Conservation (phyloP, 306 rosid species). For the Canavalia ensiformis region DNA sequence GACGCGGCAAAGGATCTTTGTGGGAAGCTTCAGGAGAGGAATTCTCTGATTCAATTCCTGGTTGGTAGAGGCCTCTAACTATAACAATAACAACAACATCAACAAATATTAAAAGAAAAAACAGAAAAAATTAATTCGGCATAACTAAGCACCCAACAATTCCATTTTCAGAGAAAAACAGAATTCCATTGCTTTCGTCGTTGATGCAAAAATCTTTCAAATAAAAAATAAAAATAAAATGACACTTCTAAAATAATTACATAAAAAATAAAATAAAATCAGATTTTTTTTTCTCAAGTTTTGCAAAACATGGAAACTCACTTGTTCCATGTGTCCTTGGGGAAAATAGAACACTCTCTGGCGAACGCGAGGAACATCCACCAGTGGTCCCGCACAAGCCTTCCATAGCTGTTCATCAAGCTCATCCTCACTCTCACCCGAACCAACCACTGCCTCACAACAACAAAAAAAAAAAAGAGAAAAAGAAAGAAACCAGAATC, state of each 20-base stretch:
- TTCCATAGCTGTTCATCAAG: slow-evolving; percentile 82
- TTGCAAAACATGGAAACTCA: slow-evolving; percentile 40
- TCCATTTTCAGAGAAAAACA: slow-evolving; percentile 8
- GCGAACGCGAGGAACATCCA: slow-evolving; percentile 70
- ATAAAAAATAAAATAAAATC: not conserved
- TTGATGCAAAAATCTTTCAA: not conserved
- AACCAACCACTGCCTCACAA: slow-evolving; percentile 45
- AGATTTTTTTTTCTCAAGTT: not conserved
- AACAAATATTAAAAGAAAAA: not conserved
- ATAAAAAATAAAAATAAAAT: slow-evolving; percentile 22
- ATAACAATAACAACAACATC: slow-evolving; percentile 25
- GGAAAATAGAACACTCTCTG: slow-evolving; percentile 90
- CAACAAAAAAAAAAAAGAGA: not conserved
- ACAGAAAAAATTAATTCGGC: not conserved
- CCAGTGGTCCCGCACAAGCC: slow-evolving; percentile 90
- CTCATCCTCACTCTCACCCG: slow-evolving; percentile 57
- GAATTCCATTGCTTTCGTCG: not conserved
- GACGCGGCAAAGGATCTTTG: slow-evolving; percentile 85
- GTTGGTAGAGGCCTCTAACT: slow-evolving; percentile 94
- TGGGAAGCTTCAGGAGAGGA: slow-evolving; percentile 77
- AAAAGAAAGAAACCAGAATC: not conserved
- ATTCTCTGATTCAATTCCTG: slow-evolving; percentile 82
- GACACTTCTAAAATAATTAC: not conserved
- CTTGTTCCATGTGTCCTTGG: slow-evolving; percentile 98
- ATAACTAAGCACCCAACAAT: not conserved